Base-by-base conservation (phyloP, 208 protist species). In the Angomonas deanei region DNA sequence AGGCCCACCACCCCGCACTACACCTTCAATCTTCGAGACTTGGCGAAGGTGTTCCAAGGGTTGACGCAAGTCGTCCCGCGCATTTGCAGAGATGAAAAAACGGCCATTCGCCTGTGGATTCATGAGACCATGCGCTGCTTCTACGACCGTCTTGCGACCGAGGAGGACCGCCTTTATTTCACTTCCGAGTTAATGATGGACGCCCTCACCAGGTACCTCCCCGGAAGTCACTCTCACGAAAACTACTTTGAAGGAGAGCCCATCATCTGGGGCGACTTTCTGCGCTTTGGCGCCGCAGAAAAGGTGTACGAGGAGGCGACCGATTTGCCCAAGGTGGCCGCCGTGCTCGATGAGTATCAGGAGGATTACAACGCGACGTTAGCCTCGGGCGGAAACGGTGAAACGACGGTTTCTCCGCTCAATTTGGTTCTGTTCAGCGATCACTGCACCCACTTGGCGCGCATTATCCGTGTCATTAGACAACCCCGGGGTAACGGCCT, bases 11-110 rank as follows among this genome's bases (percentile, higher is more conserved):
- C 98, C 61, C 83, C 95, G 39, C 98, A 99, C 79, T 99, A 99
- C 82, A 98, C 97, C 1, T 99, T 99, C 84, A 99, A 99, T 64
- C 78, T 99, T 13, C 91, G 98, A 58, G 98, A 99, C 67, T 72
- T 99, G 13, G 92, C 92, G 19, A 98, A 98, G 81, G 91, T 99
- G 17, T 97, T 98, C 53, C 91, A 97, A 70, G 96, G 96, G 53
- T 80, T 97, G 30, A 91, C 92, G 34, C 94, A 97, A 76, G 91
- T 93, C 8, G 87, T 88, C 21, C 88, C 92, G n/a, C 79, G 88
- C 50, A 78, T 88, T 17, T 94, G 91, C 55, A 75, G 74, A 54
- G 76, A 90, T 24, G 63, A 63, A 23, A 49, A 78, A n/a, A 66
- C 77, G 1, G 68, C 94, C 34, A 75, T 70, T 24, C 82, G 90